Percentiles rank a stretch among this genome's conserved stretches.
Conservation (phyloP, 345 rosid species). For the Clausena lansium region DNA sequence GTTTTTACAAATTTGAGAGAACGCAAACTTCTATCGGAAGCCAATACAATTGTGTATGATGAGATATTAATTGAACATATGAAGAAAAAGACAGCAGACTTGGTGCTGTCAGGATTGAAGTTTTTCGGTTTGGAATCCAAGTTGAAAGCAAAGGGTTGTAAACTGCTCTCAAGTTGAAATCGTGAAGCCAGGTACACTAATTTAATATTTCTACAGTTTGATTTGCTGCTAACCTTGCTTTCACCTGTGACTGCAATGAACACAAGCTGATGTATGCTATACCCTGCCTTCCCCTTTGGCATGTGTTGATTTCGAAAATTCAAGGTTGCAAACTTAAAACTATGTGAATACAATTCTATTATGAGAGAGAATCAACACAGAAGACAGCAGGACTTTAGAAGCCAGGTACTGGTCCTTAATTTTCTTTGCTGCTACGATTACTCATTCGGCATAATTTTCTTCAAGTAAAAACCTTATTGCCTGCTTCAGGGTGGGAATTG, state of each 20-base stretch:
- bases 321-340: conserved; percentile 33
- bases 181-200: not conserved
- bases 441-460: not conserved
- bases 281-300: conserved; percentile 56
- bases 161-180: conserved; percentile 38
- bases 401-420: not conserved
- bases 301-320: conserved; percentile 53
- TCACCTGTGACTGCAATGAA: not conserved
- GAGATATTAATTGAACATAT: conserved; percentile 74
- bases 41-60: conserved; percentile 65
- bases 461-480: not conserved
- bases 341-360: too few species aligned
- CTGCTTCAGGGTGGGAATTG: not conserved
- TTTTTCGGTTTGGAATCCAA: conserved; percentile 90
- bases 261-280: conserved; percentile 23
- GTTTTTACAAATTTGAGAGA: conserved; percentile 56
- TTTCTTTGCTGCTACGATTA: not conserved
- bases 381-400: conserved; percentile 53
- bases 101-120: conserved; percentile 65
- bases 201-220: not conserved
- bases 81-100: conserved; percentile 83
- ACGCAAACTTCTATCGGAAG: conserved; percentile 56
- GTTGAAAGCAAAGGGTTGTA: conserved; percentile 71
- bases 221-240: not conserved
- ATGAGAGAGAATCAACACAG: conserved; percentile 6